Evolutionary conservation across 1,284 basidiomycete genomes (phyloP).

Genomic region (Cutaneotrichosporon cavernicola): DNA sequence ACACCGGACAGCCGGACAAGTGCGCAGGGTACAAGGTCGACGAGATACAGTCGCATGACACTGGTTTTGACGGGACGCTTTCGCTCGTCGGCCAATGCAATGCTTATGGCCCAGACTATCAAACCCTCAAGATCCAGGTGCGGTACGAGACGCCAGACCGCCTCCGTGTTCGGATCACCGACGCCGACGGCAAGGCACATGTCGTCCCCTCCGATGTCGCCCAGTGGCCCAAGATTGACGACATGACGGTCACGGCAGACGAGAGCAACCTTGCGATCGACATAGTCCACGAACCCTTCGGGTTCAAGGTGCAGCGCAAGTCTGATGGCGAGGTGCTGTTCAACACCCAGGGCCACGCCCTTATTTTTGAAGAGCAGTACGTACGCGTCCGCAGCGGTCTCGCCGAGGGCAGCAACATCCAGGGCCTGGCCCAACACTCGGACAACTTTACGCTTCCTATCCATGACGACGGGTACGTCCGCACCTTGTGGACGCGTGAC

Average conservation of each 20-base stretch:
- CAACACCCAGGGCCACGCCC: conserved; percentile 63
- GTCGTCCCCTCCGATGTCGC: conserved; percentile 67
- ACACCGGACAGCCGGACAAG: conserved; percentile 29
- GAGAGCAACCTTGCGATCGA: conserved; percentile 59
- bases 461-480: conserved; percentile 49
- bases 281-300: conserved; percentile 65
- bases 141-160: conserved; percentile 37
- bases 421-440: conserved; percentile 66
- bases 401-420: conserved; percentile 62
- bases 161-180: conserved; percentile 70
- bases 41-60: conserved; percentile 9
- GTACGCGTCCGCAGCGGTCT: conserved; percentile 58
- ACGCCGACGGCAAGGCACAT: conserved; percentile 60
- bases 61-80: conserved; percentile 29
- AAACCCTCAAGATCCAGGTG: conserved; percentile 60
- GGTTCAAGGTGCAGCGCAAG: conserved; percentile 70
- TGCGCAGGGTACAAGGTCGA: conserved; percentile 36
- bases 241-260: conserved; percentile 56
- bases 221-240: conserved; percentile 57
- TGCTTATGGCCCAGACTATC: conserved; percentile 68
- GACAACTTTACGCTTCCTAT: conserved; percentile 55
- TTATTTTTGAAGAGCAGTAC: conserved; percentile 80
- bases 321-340: conserved; percentile 62
- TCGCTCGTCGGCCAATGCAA: conserved; percentile 58
- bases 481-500: conserved; percentile 39